Evolutionary conservation across 495 filamentous ascomycete genomes (phyloP).

Genomic region (Daldinia caldariorum): DNA sequence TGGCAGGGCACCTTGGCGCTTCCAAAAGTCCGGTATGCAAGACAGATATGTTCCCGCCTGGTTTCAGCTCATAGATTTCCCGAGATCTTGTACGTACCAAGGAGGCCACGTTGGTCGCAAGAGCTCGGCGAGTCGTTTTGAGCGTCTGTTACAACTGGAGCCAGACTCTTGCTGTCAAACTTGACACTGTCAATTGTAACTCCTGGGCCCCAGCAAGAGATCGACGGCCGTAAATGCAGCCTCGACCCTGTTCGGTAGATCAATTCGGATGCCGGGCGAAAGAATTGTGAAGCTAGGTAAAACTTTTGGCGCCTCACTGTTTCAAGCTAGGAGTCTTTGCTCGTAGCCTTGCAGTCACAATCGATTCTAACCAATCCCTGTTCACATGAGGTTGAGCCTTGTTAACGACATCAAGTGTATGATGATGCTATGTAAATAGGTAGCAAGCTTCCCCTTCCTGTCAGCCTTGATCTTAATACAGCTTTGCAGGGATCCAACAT

Average conservation of each 20-base stretch:
- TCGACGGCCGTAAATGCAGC: constrained; percentile 31
- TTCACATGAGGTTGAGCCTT: no score
- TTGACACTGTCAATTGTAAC: neutral
- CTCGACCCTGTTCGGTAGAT: constrained; percentile 34
- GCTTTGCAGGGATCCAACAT: constrained; percentile 6
- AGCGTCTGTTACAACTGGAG: neutral
- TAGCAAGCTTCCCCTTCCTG: neutral
- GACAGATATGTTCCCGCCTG: constrained; percentile 4
- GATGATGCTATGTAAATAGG: neutral
- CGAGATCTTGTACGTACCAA: constrained; percentile 19
- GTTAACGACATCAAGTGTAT: neutral
- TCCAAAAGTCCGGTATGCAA: constrained; percentile 19
- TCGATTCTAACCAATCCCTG: neutral
- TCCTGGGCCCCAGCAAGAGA: constrained; percentile 14
- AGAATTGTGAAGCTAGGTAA: constrained; percentile 11
- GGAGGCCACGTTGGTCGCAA: neutral
- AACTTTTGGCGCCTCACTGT: constrained; percentile 21
- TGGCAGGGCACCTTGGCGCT: constrained; percentile 35
- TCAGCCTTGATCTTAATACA: constrained; percentile 9
- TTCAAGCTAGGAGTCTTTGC: constrained; percentile 1
- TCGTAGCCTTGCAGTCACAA: constrained; percentile 33
- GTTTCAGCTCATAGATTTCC: constrained; percentile 31
- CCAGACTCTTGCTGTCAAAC: neutral
- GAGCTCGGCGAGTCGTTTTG: constrained; percentile 8
- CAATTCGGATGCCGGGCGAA: constrained; percentile 29